A percentile compares a stretch with the other conserved stretches of the same genome.
phyloP scores from a whole-genome alignment of 2,329 filamentous ascomycete genomes.

The Diaporthe nobilis region DNA sequence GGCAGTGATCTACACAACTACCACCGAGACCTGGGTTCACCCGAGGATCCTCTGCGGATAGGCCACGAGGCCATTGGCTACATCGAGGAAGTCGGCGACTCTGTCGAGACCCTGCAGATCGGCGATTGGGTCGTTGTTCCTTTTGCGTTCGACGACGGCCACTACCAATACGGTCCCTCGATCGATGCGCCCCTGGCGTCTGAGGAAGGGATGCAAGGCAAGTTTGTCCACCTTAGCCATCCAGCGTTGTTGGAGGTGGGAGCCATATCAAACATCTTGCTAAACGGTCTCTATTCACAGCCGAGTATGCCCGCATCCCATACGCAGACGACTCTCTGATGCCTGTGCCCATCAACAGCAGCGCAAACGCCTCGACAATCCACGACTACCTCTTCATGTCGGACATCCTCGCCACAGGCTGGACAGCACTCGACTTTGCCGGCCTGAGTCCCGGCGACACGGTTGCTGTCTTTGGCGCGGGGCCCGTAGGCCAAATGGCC shows the following conservation, averaged over 20 bases:
- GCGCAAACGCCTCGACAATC: neutral
- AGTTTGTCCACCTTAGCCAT: neutral
- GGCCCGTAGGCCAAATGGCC: conserved; percentile 76
- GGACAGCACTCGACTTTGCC: conserved; percentile 69
- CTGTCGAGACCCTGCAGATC: conserved; percentile 72
- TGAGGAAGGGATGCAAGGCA: neutral
- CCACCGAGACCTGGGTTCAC: neutral
- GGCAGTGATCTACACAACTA: conserved; percentile 10
- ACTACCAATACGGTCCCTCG: conserved; percentile 45
- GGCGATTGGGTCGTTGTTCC: conserved; percentile 76
- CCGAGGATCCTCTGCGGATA: conserved; percentile 2
- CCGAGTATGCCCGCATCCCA: conserved; percentile 76
- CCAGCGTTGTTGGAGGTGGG: neutral
- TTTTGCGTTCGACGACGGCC: conserved; percentile 74
- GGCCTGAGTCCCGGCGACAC: conserved; percentile 72
- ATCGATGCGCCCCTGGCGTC: neutral
- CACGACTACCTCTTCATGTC: conserved; percentile 11
- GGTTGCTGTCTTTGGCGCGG: conserved; percentile 75
- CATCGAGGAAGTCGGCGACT: conserved; percentile 67
- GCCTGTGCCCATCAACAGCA: neutral
- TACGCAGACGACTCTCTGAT: conserved; percentile 75
- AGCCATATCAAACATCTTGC: neutral
- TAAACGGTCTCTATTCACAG: conserved; percentile 51
- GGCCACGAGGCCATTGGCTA: conserved; percentile 73
- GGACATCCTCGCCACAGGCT: conserved; percentile 53